phyloP scores from a whole-genome alignment of 208 protist genomes.

The Acanthamoeba triangularis region DNA sequence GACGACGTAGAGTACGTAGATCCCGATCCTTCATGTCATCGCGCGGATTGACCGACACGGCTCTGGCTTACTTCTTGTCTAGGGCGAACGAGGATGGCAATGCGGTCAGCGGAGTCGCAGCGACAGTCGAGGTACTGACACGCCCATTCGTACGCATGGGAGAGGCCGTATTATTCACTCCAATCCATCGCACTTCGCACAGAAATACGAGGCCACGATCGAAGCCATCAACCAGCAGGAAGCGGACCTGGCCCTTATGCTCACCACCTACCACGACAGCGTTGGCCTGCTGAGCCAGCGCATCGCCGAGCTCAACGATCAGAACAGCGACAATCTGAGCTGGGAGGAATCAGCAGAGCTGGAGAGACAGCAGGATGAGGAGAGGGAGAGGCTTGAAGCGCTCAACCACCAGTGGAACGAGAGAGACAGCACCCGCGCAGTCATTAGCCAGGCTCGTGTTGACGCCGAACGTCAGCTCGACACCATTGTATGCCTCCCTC shows the following conservation, averaged over 20 bases:
- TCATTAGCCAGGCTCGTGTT: background rate
- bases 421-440: background rate
- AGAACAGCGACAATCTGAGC: slow-evolving; percentile 53
- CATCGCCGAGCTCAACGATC: slow-evolving; percentile 11
- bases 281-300: slow-evolving; percentile 3
- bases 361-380: slow-evolving; percentile 25
- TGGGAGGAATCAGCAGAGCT: slow-evolving; percentile 48
- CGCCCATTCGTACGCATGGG: no score
- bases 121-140: background rate
- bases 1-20: background rate
- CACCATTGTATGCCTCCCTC: background rate
- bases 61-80: no score
- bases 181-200: background rate
- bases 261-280: slow-evolving; percentile 38
- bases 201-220: background rate
- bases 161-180: no score
- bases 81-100: background rate
- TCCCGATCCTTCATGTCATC: background rate
- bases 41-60: no score
- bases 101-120: background rate
- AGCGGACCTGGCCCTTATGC: background rate
- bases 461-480: background rate
- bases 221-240: slow-evolving; percentile 4
- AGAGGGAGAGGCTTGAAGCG: background rate
- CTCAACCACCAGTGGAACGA: slow-evolving; percentile 32